Percentiles rank a stretch among this genome's conserved stretches.
Conservation (phyloP, 768 basidiomycete genomes). For the Pleurotus cornucopiae region DNA sequence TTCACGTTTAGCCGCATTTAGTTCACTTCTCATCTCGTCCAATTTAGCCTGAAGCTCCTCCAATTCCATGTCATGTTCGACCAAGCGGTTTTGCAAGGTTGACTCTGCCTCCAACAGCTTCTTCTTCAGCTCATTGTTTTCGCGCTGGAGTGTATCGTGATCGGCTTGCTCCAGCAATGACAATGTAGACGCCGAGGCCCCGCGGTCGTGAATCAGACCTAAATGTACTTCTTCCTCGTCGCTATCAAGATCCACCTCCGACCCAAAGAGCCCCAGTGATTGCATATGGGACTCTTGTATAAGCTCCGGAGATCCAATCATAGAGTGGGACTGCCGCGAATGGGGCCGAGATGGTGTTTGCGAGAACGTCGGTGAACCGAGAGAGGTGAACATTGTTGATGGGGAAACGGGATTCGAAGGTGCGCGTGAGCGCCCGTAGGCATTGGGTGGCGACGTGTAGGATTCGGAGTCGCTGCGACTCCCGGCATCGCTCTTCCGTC, state of each 20-base stretch:
- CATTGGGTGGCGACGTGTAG: constrained; percentile 15
- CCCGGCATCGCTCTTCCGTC: constrained; percentile 76
- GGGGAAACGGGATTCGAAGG: constrained; percentile 75
- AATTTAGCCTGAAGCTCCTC: constrained; percentile 74
- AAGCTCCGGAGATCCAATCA: constrained; percentile 11
- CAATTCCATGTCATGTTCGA: constrained; percentile 78
- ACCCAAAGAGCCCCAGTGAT: constrained; percentile 9
- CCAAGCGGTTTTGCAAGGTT: constrained; percentile 58
- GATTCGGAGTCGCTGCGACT: constrained; percentile 78
- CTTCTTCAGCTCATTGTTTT: constrained; percentile 69
- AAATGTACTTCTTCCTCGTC: constrained; percentile 45
- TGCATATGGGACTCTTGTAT: constrained; percentile 4
- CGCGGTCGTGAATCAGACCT: constrained; percentile 60
- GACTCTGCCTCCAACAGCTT: constrained; percentile 76
- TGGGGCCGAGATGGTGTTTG: constrained; percentile 51
- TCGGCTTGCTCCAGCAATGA: constrained; percentile 74
- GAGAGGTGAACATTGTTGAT: constrained; percentile 21
- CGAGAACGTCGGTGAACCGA: constrained; percentile 37
- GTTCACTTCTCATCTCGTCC: constrained; percentile 75
- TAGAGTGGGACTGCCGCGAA: constrained; percentile 46
- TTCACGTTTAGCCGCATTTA: constrained; percentile 78
- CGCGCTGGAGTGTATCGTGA: constrained; percentile 66
- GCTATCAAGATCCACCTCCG: constrained; percentile 46
- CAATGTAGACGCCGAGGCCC: constrained; percentile 53
- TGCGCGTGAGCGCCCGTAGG: constrained; percentile 46